phyloP scores from a whole-genome alignment of 129 eudicot genomes.

The Flaveria linearis region DNA sequence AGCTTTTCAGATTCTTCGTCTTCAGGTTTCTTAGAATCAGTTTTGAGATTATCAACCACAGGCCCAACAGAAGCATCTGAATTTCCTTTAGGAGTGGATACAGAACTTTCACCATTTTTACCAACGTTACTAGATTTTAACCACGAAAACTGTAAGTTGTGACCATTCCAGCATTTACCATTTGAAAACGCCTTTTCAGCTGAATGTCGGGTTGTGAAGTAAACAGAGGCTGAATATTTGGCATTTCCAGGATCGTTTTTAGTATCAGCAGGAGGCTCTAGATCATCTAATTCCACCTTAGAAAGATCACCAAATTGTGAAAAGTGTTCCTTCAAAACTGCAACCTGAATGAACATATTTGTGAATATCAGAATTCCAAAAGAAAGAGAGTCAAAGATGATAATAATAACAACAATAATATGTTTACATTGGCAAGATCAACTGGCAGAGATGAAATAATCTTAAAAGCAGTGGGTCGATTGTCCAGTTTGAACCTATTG shows the following conservation, averaged over 20 bases:
- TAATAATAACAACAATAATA: slow-evolving; percentile 1
- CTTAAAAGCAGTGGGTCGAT: slow-evolving; percentile 79
- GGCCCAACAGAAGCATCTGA: slow-evolving; percentile 46
- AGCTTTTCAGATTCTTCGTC: slow-evolving; percentile 48
- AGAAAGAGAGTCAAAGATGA: background rate
- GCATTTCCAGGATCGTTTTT: slow-evolving; percentile 39
- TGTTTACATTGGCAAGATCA: slow-evolving; percentile 71
- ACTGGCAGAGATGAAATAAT: slow-evolving; percentile 65
- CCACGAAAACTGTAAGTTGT: slow-evolving; percentile 78
- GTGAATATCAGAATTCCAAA: slow-evolving; percentile 14
- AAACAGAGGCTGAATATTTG: slow-evolving; percentile 54
- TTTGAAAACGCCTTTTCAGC: slow-evolving; percentile 80
- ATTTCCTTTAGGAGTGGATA: slow-evolving; percentile 42
- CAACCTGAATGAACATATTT: slow-evolving; percentile 48
- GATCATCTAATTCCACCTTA: slow-evolving; percentile 61
- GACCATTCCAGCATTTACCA: slow-evolving; percentile 84
- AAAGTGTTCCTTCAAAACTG: slow-evolving; percentile 81
- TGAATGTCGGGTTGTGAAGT: slow-evolving; percentile 65
- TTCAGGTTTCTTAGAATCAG: slow-evolving; percentile 41
- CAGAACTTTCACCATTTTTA: slow-evolving; percentile 51
- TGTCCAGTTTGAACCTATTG: slow-evolving; percentile 85
- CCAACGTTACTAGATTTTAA: slow-evolving; percentile 42
- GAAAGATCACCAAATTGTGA: slow-evolving; percentile 69
- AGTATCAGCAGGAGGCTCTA: slow-evolving; percentile 40
- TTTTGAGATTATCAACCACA: slow-evolving; percentile 36